Conservation (phyloP, 2,329 filamentous ascomycete species). For the Alternaria sp. region DNA sequence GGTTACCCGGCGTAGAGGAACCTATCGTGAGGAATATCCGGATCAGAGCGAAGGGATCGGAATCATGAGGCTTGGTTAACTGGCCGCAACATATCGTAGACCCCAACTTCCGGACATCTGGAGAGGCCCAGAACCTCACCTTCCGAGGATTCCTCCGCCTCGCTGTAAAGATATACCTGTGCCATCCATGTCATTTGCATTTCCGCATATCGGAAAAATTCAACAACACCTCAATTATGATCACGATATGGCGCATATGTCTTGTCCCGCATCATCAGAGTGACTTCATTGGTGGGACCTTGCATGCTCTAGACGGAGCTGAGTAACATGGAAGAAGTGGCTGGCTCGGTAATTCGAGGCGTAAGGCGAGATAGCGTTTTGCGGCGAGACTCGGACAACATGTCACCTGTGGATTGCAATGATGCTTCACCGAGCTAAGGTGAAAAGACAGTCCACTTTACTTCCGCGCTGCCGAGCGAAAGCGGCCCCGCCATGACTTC, state of each 20-base stretch:
- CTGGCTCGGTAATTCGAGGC: constrained; percentile 37
- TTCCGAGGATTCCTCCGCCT: constrained; percentile 23
- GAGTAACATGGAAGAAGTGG: constrained; percentile 10
- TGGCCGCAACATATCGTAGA: constrained; percentile 10
- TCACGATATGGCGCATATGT: constrained; percentile 17
- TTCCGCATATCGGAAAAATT: constrained; percentile 31
- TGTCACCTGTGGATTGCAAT: constrained; percentile 9
- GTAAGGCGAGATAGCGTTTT: constrained; percentile 25
- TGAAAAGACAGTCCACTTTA: constrained; percentile 22
- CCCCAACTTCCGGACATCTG: constrained; percentile 14
- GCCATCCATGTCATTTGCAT: constrained; percentile 27
- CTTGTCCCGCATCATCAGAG: not conserved
- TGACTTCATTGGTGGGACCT: constrained; percentile 34
- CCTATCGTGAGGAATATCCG: constrained; percentile 43
- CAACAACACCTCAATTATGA: constrained; percentile 28
- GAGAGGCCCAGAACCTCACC: not conserved
- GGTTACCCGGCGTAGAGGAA: constrained; percentile 56
- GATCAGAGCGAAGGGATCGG: constrained; percentile 41
- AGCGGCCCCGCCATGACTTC: constrained; percentile 43
- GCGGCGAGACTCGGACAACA: constrained; percentile 47
- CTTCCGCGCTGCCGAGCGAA: constrained; percentile 36
- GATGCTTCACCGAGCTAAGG: constrained; percentile 16
- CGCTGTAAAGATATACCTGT: constrained; percentile 40
- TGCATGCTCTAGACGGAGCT: constrained; percentile 8
- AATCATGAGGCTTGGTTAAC: constrained; percentile 18